Evolutionary conservation across 106 monocot genomes (phyloP).

Genomic region (Platanthera guangdongensis): DNA sequence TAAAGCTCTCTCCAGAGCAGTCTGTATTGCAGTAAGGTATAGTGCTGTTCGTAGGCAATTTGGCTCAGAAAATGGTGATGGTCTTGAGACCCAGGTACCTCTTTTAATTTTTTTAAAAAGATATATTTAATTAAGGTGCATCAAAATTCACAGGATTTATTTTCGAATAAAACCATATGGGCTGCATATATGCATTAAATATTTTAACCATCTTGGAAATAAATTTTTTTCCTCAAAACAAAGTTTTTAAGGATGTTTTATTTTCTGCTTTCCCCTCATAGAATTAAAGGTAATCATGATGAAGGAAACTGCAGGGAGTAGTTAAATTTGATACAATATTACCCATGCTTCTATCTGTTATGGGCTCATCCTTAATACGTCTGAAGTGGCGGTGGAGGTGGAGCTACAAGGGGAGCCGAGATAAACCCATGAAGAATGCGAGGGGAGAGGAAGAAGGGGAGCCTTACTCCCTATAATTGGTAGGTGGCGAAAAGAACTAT

Average conservation of each 20-base stretch:
- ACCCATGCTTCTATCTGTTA: no score
- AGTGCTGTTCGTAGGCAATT: slow-evolving; percentile 90
- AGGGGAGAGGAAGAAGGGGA: no score
- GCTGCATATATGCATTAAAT: not conserved
- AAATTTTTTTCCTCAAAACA: not conserved
- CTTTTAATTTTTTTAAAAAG: not conserved
- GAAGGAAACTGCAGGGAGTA: no score
- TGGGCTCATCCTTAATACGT: no score
- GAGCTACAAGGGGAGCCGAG: no score
- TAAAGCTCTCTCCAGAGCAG: slow-evolving; percentile 74
- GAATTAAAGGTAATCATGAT: no score
- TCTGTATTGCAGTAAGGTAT: slow-evolving; percentile 88
- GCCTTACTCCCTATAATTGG: no score
- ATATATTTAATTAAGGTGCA: not conserved
- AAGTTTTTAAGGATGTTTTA: not conserved
- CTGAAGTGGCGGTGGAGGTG: no score
- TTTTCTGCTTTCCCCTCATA: no score
- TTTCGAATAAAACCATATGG: not conserved
- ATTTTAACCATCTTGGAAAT: not conserved
- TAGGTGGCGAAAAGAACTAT: no score
- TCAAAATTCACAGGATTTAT: not conserved
- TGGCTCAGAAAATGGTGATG: slow-evolving; percentile 75
- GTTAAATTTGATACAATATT: no score
- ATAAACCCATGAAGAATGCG: no score
- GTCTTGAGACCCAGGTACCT: slow-evolving; percentile 71